A percentile compares a stretch with the other conserved stretches of the same genome.
phyloP scores from a whole-genome alignment of 2,329 filamentous ascomycete genomes.

The Aspergillus niger region DNA sequence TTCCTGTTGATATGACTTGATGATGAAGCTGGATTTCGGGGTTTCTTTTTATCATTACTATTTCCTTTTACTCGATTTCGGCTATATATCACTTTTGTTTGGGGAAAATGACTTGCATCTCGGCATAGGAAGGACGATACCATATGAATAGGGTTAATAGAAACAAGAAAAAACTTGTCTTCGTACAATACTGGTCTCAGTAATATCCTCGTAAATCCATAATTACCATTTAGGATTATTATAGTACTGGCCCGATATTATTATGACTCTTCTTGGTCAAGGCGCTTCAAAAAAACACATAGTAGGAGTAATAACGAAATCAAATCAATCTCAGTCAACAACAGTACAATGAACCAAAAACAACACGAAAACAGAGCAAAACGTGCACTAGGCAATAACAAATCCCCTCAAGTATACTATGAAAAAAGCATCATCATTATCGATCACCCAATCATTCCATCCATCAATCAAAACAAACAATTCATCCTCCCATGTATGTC shows the following conservation, averaged over 20 bases:
- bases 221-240: slow-evolving; percentile 1
- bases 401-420: background rate
- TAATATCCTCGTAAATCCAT: background rate
- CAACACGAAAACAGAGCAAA: background rate
- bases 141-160: background rate
- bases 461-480: background rate
- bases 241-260: background rate
- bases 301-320: background rate
- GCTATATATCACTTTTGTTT: slow-evolving; percentile 35
- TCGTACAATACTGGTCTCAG: too few relatives aligned
- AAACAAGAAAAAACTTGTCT: background rate
- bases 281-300: background rate
- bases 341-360: background rate
- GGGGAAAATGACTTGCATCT: background rate
- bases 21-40: background rate
- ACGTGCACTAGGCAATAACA: background rate
- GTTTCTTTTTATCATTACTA: background rate
- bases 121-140: background rate
- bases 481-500: background rate
- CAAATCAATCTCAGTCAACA: background rate
- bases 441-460: background rate
- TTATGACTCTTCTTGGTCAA: background rate
- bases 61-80: slow-evolving; percentile 8
- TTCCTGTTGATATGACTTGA: background rate
- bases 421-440: background rate